Evolutionary conservation across 169 alveolate species (phyloP).

Genomic region (Eimeria acervulina): DNA sequence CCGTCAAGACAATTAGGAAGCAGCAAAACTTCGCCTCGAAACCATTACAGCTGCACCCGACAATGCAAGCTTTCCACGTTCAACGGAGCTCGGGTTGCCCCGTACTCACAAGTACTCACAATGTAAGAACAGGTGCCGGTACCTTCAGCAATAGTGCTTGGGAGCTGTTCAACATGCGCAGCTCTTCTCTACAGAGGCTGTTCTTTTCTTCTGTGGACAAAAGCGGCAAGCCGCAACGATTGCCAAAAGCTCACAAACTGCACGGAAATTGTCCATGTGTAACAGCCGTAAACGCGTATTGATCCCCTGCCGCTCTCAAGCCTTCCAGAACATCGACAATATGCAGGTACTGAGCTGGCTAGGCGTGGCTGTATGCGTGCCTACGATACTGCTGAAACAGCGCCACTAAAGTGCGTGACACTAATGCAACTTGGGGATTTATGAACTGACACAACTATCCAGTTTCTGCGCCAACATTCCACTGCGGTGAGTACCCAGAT

Average conservation of each 20-base stretch:
- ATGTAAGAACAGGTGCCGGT: neutral
- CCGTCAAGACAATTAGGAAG: neutral
- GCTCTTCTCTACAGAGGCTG: too few species aligned
- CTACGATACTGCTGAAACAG: neutral
- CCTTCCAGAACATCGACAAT: neutral
- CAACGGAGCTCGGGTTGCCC: neutral
- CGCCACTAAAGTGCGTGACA: neutral
- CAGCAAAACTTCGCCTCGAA: neutral
- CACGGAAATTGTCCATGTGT: neutral
- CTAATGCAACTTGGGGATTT: neutral
- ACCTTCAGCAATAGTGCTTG: neutral
- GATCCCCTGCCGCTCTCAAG: neutral
- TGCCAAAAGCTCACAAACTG: neutral
- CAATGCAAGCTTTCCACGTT: neutral
- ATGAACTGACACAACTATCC: neutral
- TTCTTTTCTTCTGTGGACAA: too few species aligned
- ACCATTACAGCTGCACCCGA: neutral
- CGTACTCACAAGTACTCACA: too few species aligned
- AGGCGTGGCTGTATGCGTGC: neutral
- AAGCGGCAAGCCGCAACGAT: too few species aligned
- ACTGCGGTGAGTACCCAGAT: neutral
- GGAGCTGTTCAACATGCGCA: too few species aligned
- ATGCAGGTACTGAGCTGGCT: neutral
- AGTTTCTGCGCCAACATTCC: neutral
- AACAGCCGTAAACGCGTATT: neutral